Conservation (phyloP, 495 filamentous ascomycete genomes). For the Chaetomium cochliodes region DNA sequence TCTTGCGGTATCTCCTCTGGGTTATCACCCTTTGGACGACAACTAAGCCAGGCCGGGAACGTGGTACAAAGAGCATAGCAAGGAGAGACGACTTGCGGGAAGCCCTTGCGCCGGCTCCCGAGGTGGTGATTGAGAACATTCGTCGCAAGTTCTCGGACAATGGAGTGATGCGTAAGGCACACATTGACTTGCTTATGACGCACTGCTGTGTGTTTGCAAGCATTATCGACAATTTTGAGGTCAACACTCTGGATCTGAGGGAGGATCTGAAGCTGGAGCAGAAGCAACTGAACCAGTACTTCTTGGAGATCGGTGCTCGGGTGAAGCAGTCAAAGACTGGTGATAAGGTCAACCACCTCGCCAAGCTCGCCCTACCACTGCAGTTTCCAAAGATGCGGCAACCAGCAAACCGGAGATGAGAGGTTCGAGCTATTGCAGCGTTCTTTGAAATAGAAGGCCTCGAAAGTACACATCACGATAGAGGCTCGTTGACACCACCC, state of each 20-base stretch:
- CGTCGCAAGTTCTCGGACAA: slow-evolving; percentile 67
- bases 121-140: slow-evolving; percentile 65
- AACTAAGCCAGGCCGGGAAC: slow-evolving; percentile 39
- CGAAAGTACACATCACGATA: not conserved
- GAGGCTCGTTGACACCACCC: not conserved
- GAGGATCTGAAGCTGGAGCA: slow-evolving; percentile 77
- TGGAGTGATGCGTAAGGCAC: slow-evolving; percentile 58
- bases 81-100: slow-evolving; percentile 51
- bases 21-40: slow-evolving; percentile 60
- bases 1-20: slow-evolving; percentile 64
- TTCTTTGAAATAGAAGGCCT: not conserved
- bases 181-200: slow-evolving; percentile 63
- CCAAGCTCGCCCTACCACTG: slow-evolving; percentile 72
- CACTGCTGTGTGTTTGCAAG: slow-evolving; percentile 66
- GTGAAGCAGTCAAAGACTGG: slow-evolving; percentile 50
- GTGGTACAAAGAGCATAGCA: slow-evolving; percentile 43
- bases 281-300: slow-evolving; percentile 64
- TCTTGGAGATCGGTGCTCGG: slow-evolving; percentile 77
- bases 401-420: slow-evolving; percentile 21
- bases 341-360: slow-evolving; percentile 57
- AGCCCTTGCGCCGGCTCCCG: slow-evolving; percentile 52
- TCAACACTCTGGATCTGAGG: slow-evolving; percentile 71
- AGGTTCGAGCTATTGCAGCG: not conserved
- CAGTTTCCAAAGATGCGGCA: slow-evolving; percentile 69
- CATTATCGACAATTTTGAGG: slow-evolving; percentile 72